These are phyloP conservation scores for Alternaria sp. DNA, from an alignment of 2,329 filamentous ascomycete genomes.

Conservation along the genomic window DNA sequence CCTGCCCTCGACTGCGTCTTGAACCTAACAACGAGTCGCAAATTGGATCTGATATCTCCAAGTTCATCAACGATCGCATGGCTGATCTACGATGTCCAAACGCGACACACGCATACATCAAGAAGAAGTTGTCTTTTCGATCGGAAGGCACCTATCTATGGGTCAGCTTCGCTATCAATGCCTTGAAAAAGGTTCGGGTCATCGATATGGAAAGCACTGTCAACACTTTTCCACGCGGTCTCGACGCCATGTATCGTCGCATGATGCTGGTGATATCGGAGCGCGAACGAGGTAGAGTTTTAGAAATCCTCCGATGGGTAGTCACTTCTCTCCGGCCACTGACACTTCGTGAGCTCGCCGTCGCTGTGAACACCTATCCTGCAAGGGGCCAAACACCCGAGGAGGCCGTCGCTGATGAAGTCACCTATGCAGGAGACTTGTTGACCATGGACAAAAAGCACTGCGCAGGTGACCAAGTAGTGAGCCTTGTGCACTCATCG, in stretches of 20 bases:
- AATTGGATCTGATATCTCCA: not conserved
- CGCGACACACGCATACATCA: not conserved
- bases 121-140: accelerated
- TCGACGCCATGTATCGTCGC: not conserved
- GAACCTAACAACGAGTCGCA: accelerated
- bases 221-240: not conserved
- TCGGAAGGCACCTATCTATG: not conserved
- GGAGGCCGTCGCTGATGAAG: no score
- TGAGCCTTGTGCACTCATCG: no score
- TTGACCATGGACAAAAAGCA: no score
- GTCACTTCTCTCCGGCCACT: no score
- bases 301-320: not conserved
- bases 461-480: no score
- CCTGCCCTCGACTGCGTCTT: accelerated
- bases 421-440: no score
- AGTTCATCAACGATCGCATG: not conserved
- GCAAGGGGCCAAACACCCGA: no score
- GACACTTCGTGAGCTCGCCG: no score
- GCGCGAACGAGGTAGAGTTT: not conserved
- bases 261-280: not conserved
- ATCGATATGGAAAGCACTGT: not conserved
- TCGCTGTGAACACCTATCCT: no score
- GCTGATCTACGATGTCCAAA: no score
- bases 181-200: not conserved
- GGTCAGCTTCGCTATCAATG: not conserved